Evolutionary conservation across 1,284 basidiomycete genomes (phyloP).

Genomic region (Malassezia psittaci): DNA sequence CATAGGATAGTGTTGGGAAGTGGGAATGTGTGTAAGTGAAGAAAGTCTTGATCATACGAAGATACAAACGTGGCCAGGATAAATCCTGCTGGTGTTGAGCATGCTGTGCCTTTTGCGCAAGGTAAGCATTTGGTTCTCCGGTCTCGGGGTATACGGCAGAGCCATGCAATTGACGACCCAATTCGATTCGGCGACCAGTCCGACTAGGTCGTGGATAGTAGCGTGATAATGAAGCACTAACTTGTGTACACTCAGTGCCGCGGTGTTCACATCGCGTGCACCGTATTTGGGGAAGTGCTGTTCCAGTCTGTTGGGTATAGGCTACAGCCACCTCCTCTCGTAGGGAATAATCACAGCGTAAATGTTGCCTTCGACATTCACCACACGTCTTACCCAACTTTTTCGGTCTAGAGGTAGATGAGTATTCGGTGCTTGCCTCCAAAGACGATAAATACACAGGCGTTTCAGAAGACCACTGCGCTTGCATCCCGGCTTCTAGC

Average conservation of each 20-base stretch:
- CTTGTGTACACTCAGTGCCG: slow-evolving; percentile 33
- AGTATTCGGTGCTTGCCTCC: neutral
- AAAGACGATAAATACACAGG: neutral
- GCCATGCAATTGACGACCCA: slow-evolving; percentile 40
- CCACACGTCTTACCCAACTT: slow-evolving; percentile 27
- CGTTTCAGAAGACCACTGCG: neutral
- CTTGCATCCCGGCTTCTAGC: neutral
- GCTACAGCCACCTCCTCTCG: slow-evolving; percentile 21
- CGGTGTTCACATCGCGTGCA: slow-evolving; percentile 35
- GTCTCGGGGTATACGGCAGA: slow-evolving; percentile 13
- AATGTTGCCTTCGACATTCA: slow-evolving; percentile 37
- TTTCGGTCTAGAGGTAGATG: neutral
- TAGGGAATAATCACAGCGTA: slow-evolving; percentile 30
- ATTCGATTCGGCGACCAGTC: slow-evolving; percentile 43
- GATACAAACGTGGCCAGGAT: slow-evolving; percentile 14
- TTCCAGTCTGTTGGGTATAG: slow-evolving; percentile 1
- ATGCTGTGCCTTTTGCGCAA: neutral
- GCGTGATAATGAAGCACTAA: slow-evolving; percentile 28
- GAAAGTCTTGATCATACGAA: slow-evolving; percentile 30
- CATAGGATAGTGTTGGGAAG: slow-evolving; percentile 35
- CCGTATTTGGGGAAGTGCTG: slow-evolving; percentile 18
- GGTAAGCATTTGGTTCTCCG: neutral
- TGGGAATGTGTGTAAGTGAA: slow-evolving; percentile 39
- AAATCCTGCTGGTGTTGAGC: neutral
- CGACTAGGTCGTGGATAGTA: slow-evolving; percentile 37